Evolutionary conservation across 306 rosid genomes (phyloP).

Genomic region (Cucumis melo): DNA sequence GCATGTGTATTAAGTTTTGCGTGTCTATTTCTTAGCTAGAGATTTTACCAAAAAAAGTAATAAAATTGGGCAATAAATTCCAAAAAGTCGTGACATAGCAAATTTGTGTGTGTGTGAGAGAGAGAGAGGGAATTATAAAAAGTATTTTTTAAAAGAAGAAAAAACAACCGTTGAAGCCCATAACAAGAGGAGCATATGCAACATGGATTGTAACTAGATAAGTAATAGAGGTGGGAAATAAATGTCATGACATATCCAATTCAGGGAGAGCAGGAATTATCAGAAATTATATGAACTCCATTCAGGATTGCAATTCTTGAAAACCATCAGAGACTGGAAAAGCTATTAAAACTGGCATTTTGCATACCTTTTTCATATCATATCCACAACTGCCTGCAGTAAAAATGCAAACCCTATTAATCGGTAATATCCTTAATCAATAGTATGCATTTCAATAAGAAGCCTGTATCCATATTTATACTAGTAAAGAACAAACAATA

Average conservation of each 20-base stretch:
- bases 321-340: neutral
- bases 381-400: constrained; percentile 65
- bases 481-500: neutral
- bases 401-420: constrained; percentile 20
- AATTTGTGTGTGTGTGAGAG: too few species aligned
- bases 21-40: too few species aligned
- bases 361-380: constrained; percentile 68
- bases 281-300: neutral
- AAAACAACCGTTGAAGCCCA: neutral
- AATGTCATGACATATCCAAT: neutral
- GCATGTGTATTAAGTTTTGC: too few species aligned
- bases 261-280: neutral
- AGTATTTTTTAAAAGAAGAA: neutral
- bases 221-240: neutral
- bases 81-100: neutral
- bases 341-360: neutral
- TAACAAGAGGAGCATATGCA: neutral
- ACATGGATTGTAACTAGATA: neutral
- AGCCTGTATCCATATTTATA: neutral
- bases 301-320: neutral
- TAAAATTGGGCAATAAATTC: neutral
- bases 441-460: neutral
- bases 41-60: neutral
- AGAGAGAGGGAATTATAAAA: neutral
- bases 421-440: constrained; percentile 4